Evolutionary conservation across 2,329 filamentous ascomycete species (phyloP).

Genomic region (Neonectria faginata): DNA sequence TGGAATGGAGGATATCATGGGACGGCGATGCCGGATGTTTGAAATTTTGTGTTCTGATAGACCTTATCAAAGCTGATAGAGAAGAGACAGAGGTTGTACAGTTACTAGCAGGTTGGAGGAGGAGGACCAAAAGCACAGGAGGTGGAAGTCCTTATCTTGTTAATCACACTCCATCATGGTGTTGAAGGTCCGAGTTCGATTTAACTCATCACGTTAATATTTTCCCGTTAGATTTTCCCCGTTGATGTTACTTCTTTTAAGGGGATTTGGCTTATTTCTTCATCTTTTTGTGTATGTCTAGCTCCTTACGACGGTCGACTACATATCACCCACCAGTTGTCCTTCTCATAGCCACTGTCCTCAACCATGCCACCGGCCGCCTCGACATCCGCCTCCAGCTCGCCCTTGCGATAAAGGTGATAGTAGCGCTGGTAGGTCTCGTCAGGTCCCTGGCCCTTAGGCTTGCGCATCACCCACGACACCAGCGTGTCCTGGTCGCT

Average conservation of each 20-base stretch:
- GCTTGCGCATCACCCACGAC: slow-evolving; percentile 81
- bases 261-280: slow-evolving; percentile 14
- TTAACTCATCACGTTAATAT: not conserved
- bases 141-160: slow-evolving; percentile 23
- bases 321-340: slow-evolving; percentile 96
- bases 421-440: slow-evolving; percentile 90
- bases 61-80: slow-evolving; percentile 32
- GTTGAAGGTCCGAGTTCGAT: not conserved
- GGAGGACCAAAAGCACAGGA: slow-evolving; percentile 23
- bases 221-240: not conserved
- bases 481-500: slow-evolving; percentile 93
- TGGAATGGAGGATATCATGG: slow-evolving; percentile 13
- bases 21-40: slow-evolving; percentile 15
- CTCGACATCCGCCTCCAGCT: slow-evolving; percentile 83
- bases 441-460: slow-evolving; percentile 51
- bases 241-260: not conserved
- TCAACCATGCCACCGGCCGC: slow-evolving; percentile 81
- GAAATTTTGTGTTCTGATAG: slow-evolving; percentile 32
- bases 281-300: slow-evolving; percentile 7
- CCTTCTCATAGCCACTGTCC: slow-evolving; percentile 90
- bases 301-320: slow-evolving; percentile 43
- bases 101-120: slow-evolving; percentile 30
- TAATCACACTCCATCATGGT: slow-evolving; percentile 23
- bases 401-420: slow-evolving; percentile 87
- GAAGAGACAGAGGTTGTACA: slow-evolving; percentile 38